Conservation (phyloP, 345 rosid species). For the Melaleuca quinquenervia region DNA sequence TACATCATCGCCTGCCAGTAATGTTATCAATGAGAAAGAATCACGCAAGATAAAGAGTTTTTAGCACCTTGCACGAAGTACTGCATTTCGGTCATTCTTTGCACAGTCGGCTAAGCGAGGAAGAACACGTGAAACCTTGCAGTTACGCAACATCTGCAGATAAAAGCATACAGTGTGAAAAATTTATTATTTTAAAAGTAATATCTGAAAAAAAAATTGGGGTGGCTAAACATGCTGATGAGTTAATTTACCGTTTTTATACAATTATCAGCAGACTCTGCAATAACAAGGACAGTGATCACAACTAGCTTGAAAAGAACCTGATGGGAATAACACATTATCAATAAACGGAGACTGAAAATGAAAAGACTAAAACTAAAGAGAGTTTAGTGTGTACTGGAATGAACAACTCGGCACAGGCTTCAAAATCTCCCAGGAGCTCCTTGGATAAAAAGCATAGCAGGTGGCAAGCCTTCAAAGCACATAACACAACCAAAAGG, state of each 20-base stretch:
- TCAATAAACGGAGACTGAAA: background rate
- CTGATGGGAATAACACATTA: constrained; percentile 21
- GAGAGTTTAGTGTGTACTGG: constrained; percentile 34
- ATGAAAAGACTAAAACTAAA: background rate
- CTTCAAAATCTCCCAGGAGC: constrained; percentile 92
- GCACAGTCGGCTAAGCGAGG: constrained; percentile 88
- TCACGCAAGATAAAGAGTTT: background rate
- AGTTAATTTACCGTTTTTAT: constrained; percentile 68
- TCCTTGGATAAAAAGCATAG: constrained; percentile 96
- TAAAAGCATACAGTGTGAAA: constrained; percentile 11
- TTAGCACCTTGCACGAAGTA: constrained; percentile 81
- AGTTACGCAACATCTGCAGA: constrained; percentile 85
- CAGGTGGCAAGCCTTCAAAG: constrained; percentile 77
- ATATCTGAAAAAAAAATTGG: no score
- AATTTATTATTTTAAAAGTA: background rate
- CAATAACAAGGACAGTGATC: constrained; percentile 99
- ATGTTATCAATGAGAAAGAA: background rate
- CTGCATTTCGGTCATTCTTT: constrained; percentile 84
- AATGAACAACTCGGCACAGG: constrained; percentile 87
- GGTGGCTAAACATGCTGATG: background rate
- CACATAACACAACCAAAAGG: background rate
- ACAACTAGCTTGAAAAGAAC: constrained; percentile 99
- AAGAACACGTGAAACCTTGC: constrained; percentile 90
- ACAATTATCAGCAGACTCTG: constrained; percentile 98
- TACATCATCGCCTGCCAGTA: background rate